Conservation (phyloP, 176 grass and related monocot genomes). For the Oryza glumipatula region DNA sequence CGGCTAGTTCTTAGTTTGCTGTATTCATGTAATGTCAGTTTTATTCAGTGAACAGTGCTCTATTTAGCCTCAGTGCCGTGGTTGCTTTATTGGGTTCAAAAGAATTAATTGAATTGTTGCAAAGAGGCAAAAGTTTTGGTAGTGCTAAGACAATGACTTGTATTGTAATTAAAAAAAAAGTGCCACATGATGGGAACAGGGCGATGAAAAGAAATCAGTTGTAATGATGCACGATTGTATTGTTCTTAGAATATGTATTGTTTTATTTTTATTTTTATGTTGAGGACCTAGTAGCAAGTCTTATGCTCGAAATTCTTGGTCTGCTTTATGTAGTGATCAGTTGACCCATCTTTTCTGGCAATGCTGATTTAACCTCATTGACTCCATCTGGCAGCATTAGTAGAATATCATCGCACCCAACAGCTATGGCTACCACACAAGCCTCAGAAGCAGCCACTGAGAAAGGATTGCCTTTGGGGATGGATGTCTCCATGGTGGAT, state of each 20-base stretch:
- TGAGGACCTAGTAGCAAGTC: neutral
- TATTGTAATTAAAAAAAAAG: neutral
- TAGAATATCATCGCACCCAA: conserved; percentile 14
- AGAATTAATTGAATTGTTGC: neutral
- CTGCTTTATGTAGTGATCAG: neutral
- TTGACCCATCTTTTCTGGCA: neutral
- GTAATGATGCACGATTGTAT: neutral
- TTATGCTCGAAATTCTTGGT: neutral
- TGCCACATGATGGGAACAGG: neutral
- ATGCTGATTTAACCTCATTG: conserved; percentile 28
- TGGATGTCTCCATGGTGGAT: conserved; percentile 60
- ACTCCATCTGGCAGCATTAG: conserved; percentile 31
- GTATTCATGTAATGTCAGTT: neutral
- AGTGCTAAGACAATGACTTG: neutral
- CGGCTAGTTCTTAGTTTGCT: neutral
- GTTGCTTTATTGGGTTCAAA: neutral
- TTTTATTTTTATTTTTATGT: neutral
- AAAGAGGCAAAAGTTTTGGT: neutral
- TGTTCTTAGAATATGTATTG: conserved; percentile 2
- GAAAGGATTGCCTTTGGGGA: conserved; percentile 63
- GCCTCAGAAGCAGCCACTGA: conserved; percentile 24
- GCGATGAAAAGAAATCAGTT: neutral
- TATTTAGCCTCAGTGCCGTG: neutral
- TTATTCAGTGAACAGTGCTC: neutral
- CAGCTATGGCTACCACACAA: conserved; percentile 44